phyloP scores from a whole-genome alignment of 139 green algal species.

The Coccomyxa sp. region DNA sequence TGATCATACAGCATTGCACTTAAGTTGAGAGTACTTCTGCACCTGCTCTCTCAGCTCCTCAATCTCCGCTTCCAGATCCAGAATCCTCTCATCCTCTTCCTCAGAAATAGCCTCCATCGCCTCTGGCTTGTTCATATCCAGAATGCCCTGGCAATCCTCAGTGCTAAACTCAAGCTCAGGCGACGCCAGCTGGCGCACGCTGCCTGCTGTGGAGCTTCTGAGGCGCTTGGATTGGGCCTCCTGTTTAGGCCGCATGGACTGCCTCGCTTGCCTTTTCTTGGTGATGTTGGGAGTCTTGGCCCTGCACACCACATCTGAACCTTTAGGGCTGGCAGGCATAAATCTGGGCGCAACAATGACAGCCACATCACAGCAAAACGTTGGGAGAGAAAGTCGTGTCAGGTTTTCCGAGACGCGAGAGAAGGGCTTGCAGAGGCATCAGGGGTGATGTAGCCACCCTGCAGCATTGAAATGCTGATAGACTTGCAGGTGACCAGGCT shows the following conservation, averaged over 20 bases:
- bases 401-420: too few species aligned
- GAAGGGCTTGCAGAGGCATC: too few species aligned
- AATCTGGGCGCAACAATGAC: too few species aligned
- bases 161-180: too few species aligned
- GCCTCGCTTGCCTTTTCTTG: constrained; percentile 18
- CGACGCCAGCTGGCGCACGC: neutral
- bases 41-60: constrained; percentile 27
- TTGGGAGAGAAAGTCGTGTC: too few species aligned
- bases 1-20: too few species aligned
- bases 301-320: neutral
- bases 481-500: too few species aligned
- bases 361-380: too few species aligned
- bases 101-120: constrained; percentile 20
- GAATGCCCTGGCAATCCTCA: too few species aligned
- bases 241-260: neutral
- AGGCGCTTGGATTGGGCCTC: neutral
- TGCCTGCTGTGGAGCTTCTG: neutral
- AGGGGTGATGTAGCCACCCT: too few species aligned
- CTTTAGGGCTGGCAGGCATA: too few species aligned
- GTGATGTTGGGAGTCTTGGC: constrained; percentile 20
- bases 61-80: constrained; percentile 39
- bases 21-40: neutral
- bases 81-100: constrained; percentile 13
- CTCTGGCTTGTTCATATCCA: constrained; percentile 14
- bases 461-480: too few species aligned